Conservation (phyloP, 176 grass and related monocot genomes). For the Musa troglodytarum region DNA sequence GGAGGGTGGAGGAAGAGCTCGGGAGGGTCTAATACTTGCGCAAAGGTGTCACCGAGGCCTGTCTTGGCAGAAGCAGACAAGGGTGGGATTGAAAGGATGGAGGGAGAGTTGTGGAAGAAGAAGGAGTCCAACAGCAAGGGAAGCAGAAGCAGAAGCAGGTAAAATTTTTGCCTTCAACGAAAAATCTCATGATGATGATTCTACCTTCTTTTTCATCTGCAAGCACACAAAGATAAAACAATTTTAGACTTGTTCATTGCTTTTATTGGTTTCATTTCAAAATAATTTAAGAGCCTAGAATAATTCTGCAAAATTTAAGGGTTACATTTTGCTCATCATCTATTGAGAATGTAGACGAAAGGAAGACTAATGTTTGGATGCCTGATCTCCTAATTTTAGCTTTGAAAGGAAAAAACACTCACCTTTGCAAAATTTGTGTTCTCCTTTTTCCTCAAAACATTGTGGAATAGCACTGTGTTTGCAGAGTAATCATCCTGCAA, state of each 20-base stretch:
- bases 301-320: neutral
- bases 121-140: conserved; percentile 40
- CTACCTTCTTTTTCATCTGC: neutral
- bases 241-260: neutral
- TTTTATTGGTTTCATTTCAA: neutral
- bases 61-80: conserved; percentile 5
- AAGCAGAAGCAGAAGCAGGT: conserved; percentile 16
- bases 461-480: too few relatives aligned
- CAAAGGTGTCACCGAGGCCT: conserved; percentile 37
- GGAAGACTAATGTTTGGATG: too few relatives aligned
- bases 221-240: neutral
- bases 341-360: too few relatives aligned
- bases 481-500: too few relatives aligned
- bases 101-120: conserved; percentile 42
- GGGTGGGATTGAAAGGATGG: neutral
- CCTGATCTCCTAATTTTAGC: too few relatives aligned
- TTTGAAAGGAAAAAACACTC: too few relatives aligned
- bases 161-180: conserved; percentile 4
- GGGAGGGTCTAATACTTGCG: neutral
- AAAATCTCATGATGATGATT: neutral
- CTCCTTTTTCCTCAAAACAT: too few relatives aligned
- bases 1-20: conserved; percentile 44
- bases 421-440: too few relatives aligned
- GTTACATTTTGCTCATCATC: too few relatives aligned
- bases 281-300: neutral